Evolutionary conservation across 2,329 filamentous ascomycete genomes (phyloP).

Genomic region (Cytospora chrysosperma): DNA sequence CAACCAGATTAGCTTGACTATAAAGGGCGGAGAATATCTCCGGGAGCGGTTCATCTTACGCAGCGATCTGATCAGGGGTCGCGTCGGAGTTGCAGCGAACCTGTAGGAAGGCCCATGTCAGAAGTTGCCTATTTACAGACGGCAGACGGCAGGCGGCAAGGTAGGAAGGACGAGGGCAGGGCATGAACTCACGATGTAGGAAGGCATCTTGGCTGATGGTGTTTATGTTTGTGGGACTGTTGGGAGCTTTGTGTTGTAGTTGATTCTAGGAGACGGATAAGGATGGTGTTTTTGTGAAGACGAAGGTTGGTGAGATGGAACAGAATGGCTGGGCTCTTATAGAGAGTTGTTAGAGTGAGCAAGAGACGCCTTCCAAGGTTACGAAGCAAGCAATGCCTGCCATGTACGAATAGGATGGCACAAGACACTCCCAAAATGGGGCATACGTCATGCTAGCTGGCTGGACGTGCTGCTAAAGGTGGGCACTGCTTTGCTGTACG

Average conservation of each 20-base stretch:
- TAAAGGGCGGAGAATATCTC: background rate
- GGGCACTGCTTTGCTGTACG: constrained; percentile 25
- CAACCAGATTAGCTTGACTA: background rate
- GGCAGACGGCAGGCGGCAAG: background rate
- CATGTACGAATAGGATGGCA: background rate
- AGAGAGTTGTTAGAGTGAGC: background rate
- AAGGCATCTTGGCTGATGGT: constrained; percentile 46
- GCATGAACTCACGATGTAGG: constrained; percentile 50
- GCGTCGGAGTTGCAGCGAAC: constrained; percentile 74
- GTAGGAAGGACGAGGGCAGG: background rate
- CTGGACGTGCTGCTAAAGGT: constrained; percentile 16
- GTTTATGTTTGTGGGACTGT: background rate
- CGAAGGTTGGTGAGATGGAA: background rate
- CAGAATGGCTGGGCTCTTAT: background rate
- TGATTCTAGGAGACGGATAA: background rate
- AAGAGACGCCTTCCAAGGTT: background rate
- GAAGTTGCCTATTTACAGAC: background rate
- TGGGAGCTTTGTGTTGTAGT: background rate
- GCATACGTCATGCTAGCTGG: constrained; percentile 11
- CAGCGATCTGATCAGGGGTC: constrained; percentile 21
- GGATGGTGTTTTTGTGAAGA: background rate
- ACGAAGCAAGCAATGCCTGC: background rate
- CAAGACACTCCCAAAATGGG: constrained; percentile 4
- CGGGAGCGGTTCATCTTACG: constrained; percentile 18
- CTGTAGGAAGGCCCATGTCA: constrained; percentile 44